phyloP scores from a whole-genome alignment of 129 eudicot genomes.

The Saposhnikovia divaricata region DNA sequence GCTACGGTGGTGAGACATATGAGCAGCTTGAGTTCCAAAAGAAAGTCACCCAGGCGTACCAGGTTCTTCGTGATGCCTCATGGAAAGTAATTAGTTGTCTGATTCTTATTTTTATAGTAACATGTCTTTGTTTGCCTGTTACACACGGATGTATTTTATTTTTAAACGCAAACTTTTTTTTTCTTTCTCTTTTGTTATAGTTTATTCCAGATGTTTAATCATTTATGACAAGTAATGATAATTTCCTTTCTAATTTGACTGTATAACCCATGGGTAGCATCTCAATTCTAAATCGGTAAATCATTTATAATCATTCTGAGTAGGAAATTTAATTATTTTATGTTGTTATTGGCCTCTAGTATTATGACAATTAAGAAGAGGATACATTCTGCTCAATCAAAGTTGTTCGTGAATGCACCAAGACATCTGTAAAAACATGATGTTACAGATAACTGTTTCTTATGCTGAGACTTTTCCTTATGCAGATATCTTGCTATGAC shows the following conservation, averaged over 20 bases:
- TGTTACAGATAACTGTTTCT: background rate
- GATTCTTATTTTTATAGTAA: background rate
- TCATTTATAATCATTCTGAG: too few species aligned
- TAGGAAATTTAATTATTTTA: background rate
- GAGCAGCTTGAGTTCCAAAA: too few species aligned
- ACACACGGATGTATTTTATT: too few species aligned
- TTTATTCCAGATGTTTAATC: background rate
- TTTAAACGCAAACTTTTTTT: too few species aligned
- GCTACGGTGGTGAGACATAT: too few species aligned
- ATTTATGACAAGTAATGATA: background rate
- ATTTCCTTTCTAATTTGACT: background rate
- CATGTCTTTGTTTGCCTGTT: background rate
- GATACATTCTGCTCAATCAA: background rate
- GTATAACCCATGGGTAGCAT: background rate
- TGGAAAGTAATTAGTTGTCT: too few species aligned
- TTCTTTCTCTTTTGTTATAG: background rate
- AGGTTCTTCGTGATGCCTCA: too few species aligned
- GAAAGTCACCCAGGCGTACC: too few species aligned
- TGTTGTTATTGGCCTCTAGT: background rate
- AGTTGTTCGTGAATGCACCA: background rate
- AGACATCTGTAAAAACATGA: background rate
- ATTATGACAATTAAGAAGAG: background rate
- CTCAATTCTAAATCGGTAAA: too few species aligned
- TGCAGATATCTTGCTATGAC: slow-evolving; percentile 78
- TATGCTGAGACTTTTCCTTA: background rate